These are phyloP conservation scores for Ophiostoma triangulosporum DNA, from an alignment of 2,329 filamentous ascomycete genomes.

Conservation along the genomic window DNA sequence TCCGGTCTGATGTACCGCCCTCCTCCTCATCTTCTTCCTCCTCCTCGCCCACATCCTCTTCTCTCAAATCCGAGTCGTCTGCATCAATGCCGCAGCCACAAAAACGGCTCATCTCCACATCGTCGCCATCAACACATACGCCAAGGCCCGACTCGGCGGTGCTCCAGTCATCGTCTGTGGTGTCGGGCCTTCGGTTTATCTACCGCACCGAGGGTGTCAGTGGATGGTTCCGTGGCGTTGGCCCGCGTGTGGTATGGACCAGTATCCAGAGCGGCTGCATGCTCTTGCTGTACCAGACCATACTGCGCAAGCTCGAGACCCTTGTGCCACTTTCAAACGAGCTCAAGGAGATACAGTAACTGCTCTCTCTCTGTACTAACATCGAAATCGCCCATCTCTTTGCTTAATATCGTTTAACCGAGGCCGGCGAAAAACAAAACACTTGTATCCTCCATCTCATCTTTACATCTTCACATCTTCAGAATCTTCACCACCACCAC, in stretches of 20 bases:
- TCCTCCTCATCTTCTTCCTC: background rate
- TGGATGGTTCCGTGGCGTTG: slow-evolving; percentile 91
- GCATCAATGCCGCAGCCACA: slow-evolving; percentile 25
- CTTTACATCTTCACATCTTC: no score
- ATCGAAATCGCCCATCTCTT: background rate
- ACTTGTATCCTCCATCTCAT: background rate
- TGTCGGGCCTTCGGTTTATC: slow-evolving; percentile 72
- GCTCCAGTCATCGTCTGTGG: slow-evolving; percentile 79
- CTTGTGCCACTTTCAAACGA: slow-evolving; percentile 24
- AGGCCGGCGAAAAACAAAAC: background rate
- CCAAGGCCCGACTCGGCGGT: slow-evolving; percentile 64
- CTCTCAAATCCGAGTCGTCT: slow-evolving; percentile 14
- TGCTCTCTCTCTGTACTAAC: background rate
- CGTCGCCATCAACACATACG: slow-evolving; percentile 72
- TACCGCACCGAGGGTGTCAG: slow-evolving; percentile 79
- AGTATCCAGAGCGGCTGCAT: slow-evolving; percentile 95
- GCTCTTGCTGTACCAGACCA: slow-evolving; percentile 85
- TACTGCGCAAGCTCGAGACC: slow-evolving; percentile 62
- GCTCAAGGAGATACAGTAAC: slow-evolving; percentile 1
- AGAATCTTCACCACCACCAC: no score
- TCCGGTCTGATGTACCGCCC: slow-evolving; percentile 30
- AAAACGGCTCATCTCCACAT: slow-evolving; percentile 72
- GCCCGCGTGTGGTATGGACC: slow-evolving; percentile 88
- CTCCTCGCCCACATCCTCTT: slow-evolving; percentile 4
- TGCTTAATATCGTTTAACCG: background rate